Evolutionary conservation across 768 basidiomycete genomes (phyloP), one percentile per base, ranked within the genome.

Genomic region (Lactarius pseudohatsudake): DNA sequence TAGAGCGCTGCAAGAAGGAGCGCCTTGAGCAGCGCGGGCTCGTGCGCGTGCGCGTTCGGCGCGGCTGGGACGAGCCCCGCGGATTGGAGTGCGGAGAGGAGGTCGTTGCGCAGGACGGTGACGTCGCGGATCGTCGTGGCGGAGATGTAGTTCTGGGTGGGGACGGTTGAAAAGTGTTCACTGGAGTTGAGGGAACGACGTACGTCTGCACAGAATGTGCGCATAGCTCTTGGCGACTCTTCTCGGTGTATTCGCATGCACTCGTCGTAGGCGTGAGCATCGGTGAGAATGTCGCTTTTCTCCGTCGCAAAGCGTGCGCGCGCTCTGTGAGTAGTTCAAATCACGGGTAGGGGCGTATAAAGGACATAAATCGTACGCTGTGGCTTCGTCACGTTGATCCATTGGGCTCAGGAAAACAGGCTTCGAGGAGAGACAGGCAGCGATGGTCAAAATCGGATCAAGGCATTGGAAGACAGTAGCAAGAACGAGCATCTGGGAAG

Each of bases 1-100:
- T 92, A 95, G 26, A 96, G 81, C 2, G 93, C 94, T 9, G 92
- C 94, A 15, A 94, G 84, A 40, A 97, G 81, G 67, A 95, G 84
- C 7, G 87, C 85, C 75, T 96, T 96, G 72, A 97, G 76, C 30
- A 98, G 82, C 73, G 90, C 92, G 43, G 82, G 80, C 71, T 92
- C 86, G 1, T 77, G 72, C 65, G 84, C 84, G 74, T 93, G 88
- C 43, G 76, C 73, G 70, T 93, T 94, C 59, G 0, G 86, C 81
- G 2, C 74, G 78, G 78, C 72, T 1, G 84, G 82, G 45, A 90
- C 79, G 72, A 96, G 87, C 6, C 92, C 92, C 45, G 91, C 83
- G 55, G 86, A 85, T 4, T 80, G 76, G 40, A 97, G 84, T 0
- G 89, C 84, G 11, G 82, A 80, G 66, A 90, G 75, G 75, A 96